phyloP scores from a whole-genome alignment of 2,329 filamentous ascomycete species.

The Colletotrichum sp. region DNA sequence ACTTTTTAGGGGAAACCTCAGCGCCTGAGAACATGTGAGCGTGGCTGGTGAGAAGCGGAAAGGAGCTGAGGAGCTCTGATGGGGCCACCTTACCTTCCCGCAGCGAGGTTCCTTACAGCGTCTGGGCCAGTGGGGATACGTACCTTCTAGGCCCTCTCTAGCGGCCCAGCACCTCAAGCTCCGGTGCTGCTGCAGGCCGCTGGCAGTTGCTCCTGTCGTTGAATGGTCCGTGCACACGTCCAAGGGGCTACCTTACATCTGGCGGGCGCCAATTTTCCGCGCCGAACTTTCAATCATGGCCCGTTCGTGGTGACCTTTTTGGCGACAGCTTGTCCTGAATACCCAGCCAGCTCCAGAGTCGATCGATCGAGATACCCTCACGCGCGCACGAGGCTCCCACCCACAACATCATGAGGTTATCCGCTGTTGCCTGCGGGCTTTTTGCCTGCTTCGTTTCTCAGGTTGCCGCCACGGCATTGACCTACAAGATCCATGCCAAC shows the following conservation, averaged over 20 bases:
- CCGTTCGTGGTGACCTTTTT: conserved; percentile 22
- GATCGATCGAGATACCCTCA: conserved; percentile 9
- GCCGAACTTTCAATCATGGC: conserved; percentile 22
- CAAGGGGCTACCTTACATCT: conserved; percentile 17
- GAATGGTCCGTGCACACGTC: conserved; percentile 4
- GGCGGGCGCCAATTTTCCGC: conserved; percentile 22
- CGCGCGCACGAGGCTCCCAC: conserved; percentile 10
- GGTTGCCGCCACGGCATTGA: conserved; percentile 87
- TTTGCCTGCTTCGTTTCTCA: conserved; percentile 74
- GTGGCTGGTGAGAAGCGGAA: background rate
- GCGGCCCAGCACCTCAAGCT: background rate
- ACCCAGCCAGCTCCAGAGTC: conserved; percentile 11
- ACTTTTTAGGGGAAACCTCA: background rate
- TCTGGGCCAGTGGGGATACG: background rate
- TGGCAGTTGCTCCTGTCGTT: background rate
- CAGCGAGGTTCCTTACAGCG: background rate
- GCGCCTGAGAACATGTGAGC: background rate
- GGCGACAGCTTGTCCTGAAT: conserved; percentile 31
- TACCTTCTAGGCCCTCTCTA: background rate
- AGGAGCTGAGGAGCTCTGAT: background rate
- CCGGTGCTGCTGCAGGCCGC: background rate
- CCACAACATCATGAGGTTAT: conserved; percentile 65
- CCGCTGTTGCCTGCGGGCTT: conserved; percentile 67
- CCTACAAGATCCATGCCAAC: conserved; percentile 88
- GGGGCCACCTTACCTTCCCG: background rate